Percentiles rank a stretch among this genome's conserved stretches.
Evolutionary conservation across 108 stramenopile genomes (phyloP).

Genomic region (Nitzschia sp.): DNA sequence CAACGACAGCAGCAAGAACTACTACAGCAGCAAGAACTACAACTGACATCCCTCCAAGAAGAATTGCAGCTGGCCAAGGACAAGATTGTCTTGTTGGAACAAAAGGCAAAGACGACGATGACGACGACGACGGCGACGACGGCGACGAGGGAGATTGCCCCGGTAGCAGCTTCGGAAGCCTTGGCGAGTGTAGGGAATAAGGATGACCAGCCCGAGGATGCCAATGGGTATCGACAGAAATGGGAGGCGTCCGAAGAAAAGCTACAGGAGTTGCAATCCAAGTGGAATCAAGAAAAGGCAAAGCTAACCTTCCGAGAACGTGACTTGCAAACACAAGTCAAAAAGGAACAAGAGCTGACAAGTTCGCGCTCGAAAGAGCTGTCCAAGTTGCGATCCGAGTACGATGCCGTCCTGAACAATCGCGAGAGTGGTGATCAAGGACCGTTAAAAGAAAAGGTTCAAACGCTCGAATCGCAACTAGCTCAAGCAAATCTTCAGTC

Average conservation of each 20-base stretch:
- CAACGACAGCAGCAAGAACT: neutral
- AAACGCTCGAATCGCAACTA: neutral
- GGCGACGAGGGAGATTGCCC: too few relatives aligned
- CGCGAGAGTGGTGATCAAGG: neutral
- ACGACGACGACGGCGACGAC: too few relatives aligned
- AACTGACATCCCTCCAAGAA: neutral
- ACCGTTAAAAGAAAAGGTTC: neutral
- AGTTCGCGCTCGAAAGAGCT: neutral
- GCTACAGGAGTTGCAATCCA: neutral
- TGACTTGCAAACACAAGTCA: neutral
- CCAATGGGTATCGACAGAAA: too few relatives aligned
- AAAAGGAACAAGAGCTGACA: neutral
- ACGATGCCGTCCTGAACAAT: too few relatives aligned
- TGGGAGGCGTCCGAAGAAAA: too few relatives aligned
- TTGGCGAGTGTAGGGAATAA: neutral
- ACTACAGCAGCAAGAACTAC: neutral
- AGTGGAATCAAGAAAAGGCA: neutral
- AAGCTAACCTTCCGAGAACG: neutral
- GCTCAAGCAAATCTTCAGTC: neutral
- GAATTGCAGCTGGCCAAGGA: neutral
- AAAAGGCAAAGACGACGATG: neutral
- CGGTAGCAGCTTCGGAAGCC: neutral
- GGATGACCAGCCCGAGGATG: neutral
- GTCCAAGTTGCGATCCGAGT: neutral
- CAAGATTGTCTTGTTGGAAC: neutral